phyloP scores from a whole-genome alignment of 2,329 filamentous ascomycete genomes.

The Sclerotinia minor region DNA sequence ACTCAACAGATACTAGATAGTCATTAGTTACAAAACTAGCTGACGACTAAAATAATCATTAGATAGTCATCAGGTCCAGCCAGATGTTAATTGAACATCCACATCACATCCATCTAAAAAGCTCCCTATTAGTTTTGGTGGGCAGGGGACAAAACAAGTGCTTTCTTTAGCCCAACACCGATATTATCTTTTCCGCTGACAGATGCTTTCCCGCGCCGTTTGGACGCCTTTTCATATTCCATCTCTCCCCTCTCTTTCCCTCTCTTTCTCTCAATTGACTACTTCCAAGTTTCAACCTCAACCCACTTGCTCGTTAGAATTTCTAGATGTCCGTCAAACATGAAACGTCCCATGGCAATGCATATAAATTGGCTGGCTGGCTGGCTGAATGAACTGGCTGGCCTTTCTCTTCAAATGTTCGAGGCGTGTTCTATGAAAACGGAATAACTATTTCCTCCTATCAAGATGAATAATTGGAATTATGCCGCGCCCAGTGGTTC shows the following conservation, averaged over 20 bases:
- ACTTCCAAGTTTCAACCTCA: neutral
- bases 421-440: slow-evolving; percentile 17
- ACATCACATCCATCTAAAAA: neutral
- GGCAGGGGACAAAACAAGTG: neutral
- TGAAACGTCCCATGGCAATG: neutral
- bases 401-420: neutral
- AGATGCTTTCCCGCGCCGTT: neutral
- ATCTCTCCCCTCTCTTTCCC: neutral
- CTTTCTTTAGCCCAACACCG: neutral
- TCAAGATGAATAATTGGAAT: neutral
- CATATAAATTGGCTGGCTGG: neutral
- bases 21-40: neutral
- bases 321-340: neutral
- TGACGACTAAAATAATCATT: neutral
- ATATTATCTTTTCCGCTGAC: slow-evolving; percentile 3
- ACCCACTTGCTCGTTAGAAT: slow-evolving; percentile 1
- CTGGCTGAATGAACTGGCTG: neutral
- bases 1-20: neutral
- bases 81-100: neutral
- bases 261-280: neutral
- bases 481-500: neutral
- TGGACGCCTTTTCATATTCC: neutral
- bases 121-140: neutral
- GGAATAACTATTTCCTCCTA: slow-evolving; percentile 25
- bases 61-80: too few species aligned